Conservation (phyloP, 2,329 filamentous ascomycete species). For the Trichoderma polysporum region DNA sequence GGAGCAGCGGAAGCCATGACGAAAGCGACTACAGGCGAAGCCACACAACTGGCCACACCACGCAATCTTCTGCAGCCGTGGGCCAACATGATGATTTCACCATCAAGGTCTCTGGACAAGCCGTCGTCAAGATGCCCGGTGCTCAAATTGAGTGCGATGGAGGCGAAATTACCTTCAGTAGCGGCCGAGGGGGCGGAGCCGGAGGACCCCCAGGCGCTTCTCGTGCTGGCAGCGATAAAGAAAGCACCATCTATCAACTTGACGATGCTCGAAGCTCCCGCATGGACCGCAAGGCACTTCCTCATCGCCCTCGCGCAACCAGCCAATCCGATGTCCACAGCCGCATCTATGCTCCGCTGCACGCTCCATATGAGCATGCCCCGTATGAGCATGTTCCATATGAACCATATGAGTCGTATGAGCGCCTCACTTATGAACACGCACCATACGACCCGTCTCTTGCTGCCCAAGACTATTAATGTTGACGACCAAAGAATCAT, state of each 20-base stretch:
- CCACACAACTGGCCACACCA: slow-evolving; percentile 58
- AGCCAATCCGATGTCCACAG: slow-evolving; percentile 51
- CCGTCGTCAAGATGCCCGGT: slow-evolving; percentile 56
- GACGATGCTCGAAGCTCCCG: slow-evolving; percentile 46
- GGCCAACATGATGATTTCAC: slow-evolving; percentile 58
- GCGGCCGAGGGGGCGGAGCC: slow-evolving; percentile 27
- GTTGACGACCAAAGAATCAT: slow-evolving; percentile 28
- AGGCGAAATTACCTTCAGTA: slow-evolving; percentile 58
- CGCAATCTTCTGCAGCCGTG: slow-evolving; percentile 45
- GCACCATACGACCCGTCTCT: slow-evolving; percentile 33
- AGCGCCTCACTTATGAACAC: slow-evolving; percentile 20
- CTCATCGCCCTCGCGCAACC: slow-evolving; percentile 46
- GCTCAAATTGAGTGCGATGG: slow-evolving; percentile 62
- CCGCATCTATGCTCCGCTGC: slow-evolving; percentile 34
- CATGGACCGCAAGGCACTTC: slow-evolving; percentile 44
- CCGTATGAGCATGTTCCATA: slow-evolving; percentile 25
- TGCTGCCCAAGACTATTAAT: slow-evolving; percentile 33
- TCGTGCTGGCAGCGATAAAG: slow-evolving; percentile 51
- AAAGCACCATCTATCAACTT: slow-evolving; percentile 47
- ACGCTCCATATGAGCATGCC: slow-evolving; percentile 32
- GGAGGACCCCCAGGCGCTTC: slow-evolving; percentile 27
- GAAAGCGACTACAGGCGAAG: slow-evolving; percentile 64
- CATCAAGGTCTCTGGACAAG: slow-evolving; percentile 57
- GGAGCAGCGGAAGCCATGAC: slow-evolving; percentile 60
- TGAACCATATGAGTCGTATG: slow-evolving; percentile 13